Conservation (phyloP, 257 asterid species). For the Fraxinus pennsylvanica region DNA sequence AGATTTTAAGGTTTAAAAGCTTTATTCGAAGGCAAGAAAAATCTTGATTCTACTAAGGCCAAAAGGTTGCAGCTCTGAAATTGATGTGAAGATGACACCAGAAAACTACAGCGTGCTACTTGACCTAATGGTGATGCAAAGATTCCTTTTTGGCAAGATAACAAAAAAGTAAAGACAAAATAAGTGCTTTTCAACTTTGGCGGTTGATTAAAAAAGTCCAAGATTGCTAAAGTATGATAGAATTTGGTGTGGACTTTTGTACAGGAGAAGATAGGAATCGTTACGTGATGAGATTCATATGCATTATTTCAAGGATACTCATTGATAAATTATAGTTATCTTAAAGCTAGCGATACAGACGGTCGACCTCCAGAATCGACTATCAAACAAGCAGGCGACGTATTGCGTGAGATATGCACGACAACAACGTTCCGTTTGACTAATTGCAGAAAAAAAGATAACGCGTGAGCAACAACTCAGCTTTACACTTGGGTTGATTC, state of each 20-base stretch:
- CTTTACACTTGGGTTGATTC: neutral
- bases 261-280: slow-evolving; percentile 27
- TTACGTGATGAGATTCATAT: slow-evolving; percentile 22
- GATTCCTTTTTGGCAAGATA: slow-evolving; percentile 4
- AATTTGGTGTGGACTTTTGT: slow-evolving; percentile 36
- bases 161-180: neutral
- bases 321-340: slow-evolving; percentile 11
- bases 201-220: slow-evolving; percentile 7
- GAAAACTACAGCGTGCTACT: neutral
- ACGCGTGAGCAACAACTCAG: neutral
- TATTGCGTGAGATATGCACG: neutral
- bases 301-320: slow-evolving; percentile 26
- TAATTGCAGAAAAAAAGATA: neutral
- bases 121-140: slow-evolving; percentile 22
- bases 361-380: slow-evolving; percentile 4
- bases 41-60: neutral
- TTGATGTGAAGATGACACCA: slow-evolving; percentile 20
- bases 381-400: neutral
- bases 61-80: slow-evolving; percentile 21
- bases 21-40: neutral
- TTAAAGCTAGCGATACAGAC: slow-evolving; percentile 1
- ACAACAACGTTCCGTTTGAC: neutral
- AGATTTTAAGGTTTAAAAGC: neutral
- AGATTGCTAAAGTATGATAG: slow-evolving; percentile 5
- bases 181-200: slow-evolving; percentile 23